phyloP scores from a whole-genome alignment of 2,329 filamentous ascomycete genomes.

The Hortaea werneckii region DNA sequence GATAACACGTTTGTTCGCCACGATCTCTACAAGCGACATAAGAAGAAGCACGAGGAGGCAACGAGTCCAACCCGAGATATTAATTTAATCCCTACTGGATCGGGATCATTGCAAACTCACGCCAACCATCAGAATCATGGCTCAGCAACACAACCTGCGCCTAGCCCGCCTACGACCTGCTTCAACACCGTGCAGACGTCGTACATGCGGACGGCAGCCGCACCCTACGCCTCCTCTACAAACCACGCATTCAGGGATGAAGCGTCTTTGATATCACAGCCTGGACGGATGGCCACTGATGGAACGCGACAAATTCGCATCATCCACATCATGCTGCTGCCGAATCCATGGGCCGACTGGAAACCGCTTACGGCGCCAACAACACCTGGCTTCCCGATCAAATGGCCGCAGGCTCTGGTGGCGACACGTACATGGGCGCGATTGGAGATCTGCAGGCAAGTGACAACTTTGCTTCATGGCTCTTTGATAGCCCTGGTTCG shows the following conservation, averaged over 20 bases:
- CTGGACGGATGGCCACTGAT: no score
- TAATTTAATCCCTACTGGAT: no score
- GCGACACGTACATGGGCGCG: constrained; percentile 72
- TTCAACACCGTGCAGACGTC: not conserved
- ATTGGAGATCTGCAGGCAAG: constrained; percentile 59
- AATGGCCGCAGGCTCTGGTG: constrained; percentile 40
- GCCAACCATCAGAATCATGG: no score
- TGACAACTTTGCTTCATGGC: constrained; percentile 19
- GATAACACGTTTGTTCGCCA: constrained; percentile 73
- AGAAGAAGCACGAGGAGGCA: constrained; percentile 28
- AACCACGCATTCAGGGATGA: not conserved
- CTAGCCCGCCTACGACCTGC: not conserved
- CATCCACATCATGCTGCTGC: not conserved
- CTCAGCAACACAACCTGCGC: not conserved
- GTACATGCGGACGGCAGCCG: not conserved
- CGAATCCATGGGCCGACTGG: not conserved
- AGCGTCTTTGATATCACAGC: not conserved
- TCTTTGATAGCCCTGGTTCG: constrained; percentile 18
- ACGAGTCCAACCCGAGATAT: not conserved
- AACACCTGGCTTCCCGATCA: constrained; percentile 43
- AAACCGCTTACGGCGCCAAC: not conserved
- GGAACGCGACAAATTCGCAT: no score
- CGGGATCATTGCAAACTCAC: no score
- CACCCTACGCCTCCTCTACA: not conserved
- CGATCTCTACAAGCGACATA: constrained; percentile 65